Evolutionary conservation across 176 grass and related monocot species (phyloP), one percentile per base, ranked within the genome.

Genomic region (Oryza longistaminata): DNA sequence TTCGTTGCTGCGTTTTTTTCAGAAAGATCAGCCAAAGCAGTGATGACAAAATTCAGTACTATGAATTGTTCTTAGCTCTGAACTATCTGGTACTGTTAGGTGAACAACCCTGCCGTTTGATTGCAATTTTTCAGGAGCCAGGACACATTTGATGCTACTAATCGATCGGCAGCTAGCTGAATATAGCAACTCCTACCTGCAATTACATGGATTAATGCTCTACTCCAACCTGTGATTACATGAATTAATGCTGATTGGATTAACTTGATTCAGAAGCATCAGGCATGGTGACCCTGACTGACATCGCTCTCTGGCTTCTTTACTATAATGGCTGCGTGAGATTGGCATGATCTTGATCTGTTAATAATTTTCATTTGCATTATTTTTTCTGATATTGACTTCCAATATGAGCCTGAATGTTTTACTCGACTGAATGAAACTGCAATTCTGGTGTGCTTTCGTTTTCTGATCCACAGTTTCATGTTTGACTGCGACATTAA

Each of bases 251-350:
- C 52, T 37, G 40, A 22, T 85, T n/a, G 0, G 1, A 61, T 64
- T 71, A 73, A 34, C 66, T 79, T 64, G 35, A 78, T 78, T 79
- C 46, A 40, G 49, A 85, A 85, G 82, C 33, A 85, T 25, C 31
- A 75, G 2, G 42, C 6, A 68, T 67, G 61, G 40, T 83, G 82
- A 76, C 60, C 46, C 52, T 55, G 52, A 53, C 50, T 53, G 15
- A 55, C 17, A 55, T 68, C 60, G 55, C n/a, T 9, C 14, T 1
- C 12, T 55, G 52, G 52, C 52, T 0, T 0, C 25, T 83, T 74
- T 74, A 34, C 10, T 16, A 46, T 66, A 48, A 74, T 73, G 4
- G 43, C 5, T 3, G 13, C 55, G 44, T 70, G 26, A 70, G 17
- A 46, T 77, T 55, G 9, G 26, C 48, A 43, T 79, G 74, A 65